Evolutionary conservation across 768 basidiomycete genomes (phyloP).

Genomic region (Chlorophyllum brunneum): DNA sequence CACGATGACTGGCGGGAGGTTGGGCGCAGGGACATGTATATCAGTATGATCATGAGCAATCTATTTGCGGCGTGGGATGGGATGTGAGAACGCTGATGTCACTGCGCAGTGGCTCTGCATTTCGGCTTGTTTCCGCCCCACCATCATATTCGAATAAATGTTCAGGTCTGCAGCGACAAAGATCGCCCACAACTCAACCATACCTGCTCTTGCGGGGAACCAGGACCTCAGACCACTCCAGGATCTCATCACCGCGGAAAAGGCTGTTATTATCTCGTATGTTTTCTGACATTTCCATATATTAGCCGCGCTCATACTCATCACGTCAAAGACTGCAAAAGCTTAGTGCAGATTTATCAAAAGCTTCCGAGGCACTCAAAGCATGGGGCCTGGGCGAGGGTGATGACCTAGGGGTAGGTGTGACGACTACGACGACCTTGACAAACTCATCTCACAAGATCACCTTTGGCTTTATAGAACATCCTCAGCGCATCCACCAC

Average conservation of each 20-base stretch:
- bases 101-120: not conserved
- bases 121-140: too few species aligned
- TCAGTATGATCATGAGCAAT: too few species aligned
- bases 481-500: constrained; percentile 66
- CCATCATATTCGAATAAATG: too few species aligned
- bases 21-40: too few species aligned
- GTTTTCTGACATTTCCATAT: constrained; percentile 9
- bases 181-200: constrained; percentile 85
- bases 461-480: constrained; percentile 52
- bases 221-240: constrained; percentile 79
- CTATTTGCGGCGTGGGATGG: too few species aligned
- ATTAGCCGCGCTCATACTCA: not conserved
- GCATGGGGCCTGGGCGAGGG: constrained; percentile 78
- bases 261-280: constrained; percentile 71
- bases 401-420: constrained; percentile 76
- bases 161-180: constrained; percentile 76
- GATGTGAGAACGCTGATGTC: constrained; percentile 2
- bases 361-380: constrained; percentile 69
- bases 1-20: too few species aligned
- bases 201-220: constrained; percentile 66
- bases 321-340: constrained; percentile 48
- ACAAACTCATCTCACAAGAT: constrained; percentile 4
- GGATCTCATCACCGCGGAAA: constrained; percentile 88
- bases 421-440: constrained; percentile 23
- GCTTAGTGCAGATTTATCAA: constrained; percentile 60